A percentile compares a stretch with the other conserved stretches of the same genome.
Evolutionary conservation across 2,329 filamentous ascomycete species (phyloP).

Genomic region (Diaporthe nobilis): DNA sequence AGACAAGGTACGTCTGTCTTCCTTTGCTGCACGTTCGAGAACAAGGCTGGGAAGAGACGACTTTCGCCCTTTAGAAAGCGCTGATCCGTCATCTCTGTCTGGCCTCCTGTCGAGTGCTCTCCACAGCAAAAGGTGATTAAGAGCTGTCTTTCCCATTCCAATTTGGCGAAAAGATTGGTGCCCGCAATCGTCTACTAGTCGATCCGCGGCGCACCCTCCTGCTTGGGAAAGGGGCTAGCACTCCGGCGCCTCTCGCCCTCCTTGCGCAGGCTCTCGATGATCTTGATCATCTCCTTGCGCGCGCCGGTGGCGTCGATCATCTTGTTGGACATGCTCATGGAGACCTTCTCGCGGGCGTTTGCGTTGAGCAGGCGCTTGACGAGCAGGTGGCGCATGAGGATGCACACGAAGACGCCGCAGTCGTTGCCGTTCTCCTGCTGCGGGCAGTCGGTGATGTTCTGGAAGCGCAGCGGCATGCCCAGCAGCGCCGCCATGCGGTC

Average conservation of each 20-base stretch:
- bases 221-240: slow-evolving; percentile 52
- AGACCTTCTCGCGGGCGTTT: slow-evolving; percentile 87
- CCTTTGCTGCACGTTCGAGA: no score
- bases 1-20: no score
- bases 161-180: no score
- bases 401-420: slow-evolving; percentile 95
- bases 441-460: slow-evolving; percentile 86
- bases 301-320: slow-evolving; percentile 85
- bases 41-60: no score
- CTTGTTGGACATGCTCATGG: slow-evolving; percentile 92
- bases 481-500: slow-evolving; percentile 79
- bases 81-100: no score
- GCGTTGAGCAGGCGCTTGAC: slow-evolving; percentile 85
- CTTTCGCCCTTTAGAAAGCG: no score
- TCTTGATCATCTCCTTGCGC: slow-evolving; percentile 90
- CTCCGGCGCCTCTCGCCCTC: slow-evolving; percentile 83
- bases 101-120: no score
- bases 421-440: slow-evolving; percentile 94
- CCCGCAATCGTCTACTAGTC: slow-evolving; percentile 50
- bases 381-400: slow-evolving; percentile 94
- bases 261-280: slow-evolving; percentile 88
- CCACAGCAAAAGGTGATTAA: no score
- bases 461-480: slow-evolving; percentile 77
- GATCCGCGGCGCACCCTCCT: slow-evolving; percentile 59
- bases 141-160: no score